Evolutionary conservation across 768 basidiomycete genomes (phyloP).

Genomic region (Tricholoma hemisulphureum): DNA sequence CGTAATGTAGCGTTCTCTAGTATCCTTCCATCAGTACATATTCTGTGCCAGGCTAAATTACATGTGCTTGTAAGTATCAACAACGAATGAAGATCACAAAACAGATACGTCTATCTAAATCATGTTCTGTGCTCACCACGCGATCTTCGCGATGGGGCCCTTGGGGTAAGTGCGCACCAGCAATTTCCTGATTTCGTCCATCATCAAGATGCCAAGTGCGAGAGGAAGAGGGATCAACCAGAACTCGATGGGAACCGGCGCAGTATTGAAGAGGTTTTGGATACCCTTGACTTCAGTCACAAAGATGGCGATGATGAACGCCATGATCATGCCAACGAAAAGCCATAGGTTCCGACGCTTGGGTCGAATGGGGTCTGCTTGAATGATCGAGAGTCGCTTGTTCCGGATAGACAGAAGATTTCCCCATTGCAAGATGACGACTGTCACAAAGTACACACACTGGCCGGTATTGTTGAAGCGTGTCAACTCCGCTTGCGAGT

Average conservation of each 20-base stretch:
- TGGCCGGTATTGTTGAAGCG: conserved; percentile 40
- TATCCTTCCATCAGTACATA: too few species aligned
- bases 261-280: conserved; percentile 41
- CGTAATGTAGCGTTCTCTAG: too few species aligned
- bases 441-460: conserved; percentile 34
- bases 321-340: conserved; percentile 13
- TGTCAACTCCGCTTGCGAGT: conserved; percentile 24
- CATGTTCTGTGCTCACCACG: neutral
- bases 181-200: conserved; percentile 47
- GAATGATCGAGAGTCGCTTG: conserved; percentile 41
- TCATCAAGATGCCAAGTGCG: conserved; percentile 36
- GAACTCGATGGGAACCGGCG: conserved; percentile 45
- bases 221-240: conserved; percentile 49
- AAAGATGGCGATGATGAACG: conserved; percentile 39
- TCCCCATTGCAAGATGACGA: conserved; percentile 48
- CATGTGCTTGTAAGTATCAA: neutral
- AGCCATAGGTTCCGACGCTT: conserved; percentile 43
- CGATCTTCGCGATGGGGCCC: conserved; percentile 6
- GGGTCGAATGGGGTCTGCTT: conserved; percentile 46
- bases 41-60: neutral
- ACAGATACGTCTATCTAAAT: neutral
- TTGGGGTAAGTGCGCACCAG: conserved; percentile 28
- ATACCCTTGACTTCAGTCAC: conserved; percentile 44
- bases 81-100: neutral
- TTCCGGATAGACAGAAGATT: conserved; percentile 43